Conservation (phyloP, 1,139 yeast species). For the Taiozyma sp. region DNA sequence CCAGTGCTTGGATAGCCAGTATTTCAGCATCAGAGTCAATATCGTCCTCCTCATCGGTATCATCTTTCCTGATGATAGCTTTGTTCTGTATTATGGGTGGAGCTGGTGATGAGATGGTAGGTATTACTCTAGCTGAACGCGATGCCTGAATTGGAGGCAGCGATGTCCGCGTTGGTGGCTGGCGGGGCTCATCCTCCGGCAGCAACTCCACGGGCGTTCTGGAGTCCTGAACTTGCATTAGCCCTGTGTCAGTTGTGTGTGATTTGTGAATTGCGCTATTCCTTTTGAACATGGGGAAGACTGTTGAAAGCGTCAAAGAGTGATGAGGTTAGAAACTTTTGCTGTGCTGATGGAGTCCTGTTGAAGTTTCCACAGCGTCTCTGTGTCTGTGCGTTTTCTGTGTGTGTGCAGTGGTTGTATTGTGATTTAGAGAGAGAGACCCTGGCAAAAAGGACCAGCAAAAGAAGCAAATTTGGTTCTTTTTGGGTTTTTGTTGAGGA, state of each 20-base stretch:
- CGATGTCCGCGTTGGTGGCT: background rate
- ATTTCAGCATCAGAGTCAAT: slow-evolving; percentile 13
- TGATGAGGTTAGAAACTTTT: too few species aligned
- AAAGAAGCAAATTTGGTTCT: background rate
- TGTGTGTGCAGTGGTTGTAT: too few species aligned
- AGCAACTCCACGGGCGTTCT: background rate
- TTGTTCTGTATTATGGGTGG: background rate
- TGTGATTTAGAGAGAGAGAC: background rate
- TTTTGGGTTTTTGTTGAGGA: background rate
- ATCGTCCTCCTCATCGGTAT: slow-evolving; percentile 5
- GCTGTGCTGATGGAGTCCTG: too few species aligned
- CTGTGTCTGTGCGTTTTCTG: too few species aligned
- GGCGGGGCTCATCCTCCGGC: background rate
- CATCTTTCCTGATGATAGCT: background rate
- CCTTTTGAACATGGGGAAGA: background rate
- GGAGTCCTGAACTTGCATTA: background rate
- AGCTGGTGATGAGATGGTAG: background rate
- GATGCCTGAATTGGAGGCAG: background rate
- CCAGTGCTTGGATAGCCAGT: slow-evolving; percentile 19
- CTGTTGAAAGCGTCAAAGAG: background rate
- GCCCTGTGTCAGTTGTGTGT: background rate
- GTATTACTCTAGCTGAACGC: background rate
- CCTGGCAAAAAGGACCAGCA: background rate
- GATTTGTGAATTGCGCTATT: background rate
- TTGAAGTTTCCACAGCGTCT: too few species aligned